Evolutionary conservation across 257 asterid species (phyloP).

Genomic region (Ilex aquifolium): DNA sequence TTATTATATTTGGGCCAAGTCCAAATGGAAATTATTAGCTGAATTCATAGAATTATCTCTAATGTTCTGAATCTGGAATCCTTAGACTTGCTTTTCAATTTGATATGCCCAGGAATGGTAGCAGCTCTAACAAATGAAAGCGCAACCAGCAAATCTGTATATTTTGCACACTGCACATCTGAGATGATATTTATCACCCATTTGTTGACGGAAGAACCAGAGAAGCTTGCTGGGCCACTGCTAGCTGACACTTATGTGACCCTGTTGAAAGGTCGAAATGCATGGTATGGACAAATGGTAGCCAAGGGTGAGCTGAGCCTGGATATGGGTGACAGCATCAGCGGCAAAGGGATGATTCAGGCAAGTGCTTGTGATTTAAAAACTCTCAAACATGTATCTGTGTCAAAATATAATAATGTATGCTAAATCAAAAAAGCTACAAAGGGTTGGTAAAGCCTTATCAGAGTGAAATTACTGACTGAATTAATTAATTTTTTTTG

Average conservation of each 20-base stretch:
- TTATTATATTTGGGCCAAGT: too few relatives aligned
- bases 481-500: too few relatives aligned
- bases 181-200: conserved; percentile 91
- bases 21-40: too few relatives aligned
- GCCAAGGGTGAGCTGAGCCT: conserved; percentile 77
- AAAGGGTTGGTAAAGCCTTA: too few relatives aligned
- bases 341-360: conserved; percentile 94
- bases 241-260: conserved; percentile 90
- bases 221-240: conserved; percentile 89
- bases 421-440: not conserved
- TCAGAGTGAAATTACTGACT: too few relatives aligned
- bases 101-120: conserved; percentile 60
- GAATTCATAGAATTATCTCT: too few relatives aligned
- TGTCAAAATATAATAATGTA: too few relatives aligned
- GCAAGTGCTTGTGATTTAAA: conserved; percentile 17
- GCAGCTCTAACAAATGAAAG: conserved; percentile 91
- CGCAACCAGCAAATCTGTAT: conserved; percentile 88
- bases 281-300: conserved; percentile 93
- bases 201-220: conserved; percentile 78
- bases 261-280: conserved; percentile 77
- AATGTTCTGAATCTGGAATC: too few relatives aligned
- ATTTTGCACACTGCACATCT: conserved; percentile 89
- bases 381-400: not conserved
- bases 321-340: conserved; percentile 86
- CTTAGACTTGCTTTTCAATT: not conserved